Conservation (phyloP, 106 monocot species). For the Hemerocallis citrina region DNA sequence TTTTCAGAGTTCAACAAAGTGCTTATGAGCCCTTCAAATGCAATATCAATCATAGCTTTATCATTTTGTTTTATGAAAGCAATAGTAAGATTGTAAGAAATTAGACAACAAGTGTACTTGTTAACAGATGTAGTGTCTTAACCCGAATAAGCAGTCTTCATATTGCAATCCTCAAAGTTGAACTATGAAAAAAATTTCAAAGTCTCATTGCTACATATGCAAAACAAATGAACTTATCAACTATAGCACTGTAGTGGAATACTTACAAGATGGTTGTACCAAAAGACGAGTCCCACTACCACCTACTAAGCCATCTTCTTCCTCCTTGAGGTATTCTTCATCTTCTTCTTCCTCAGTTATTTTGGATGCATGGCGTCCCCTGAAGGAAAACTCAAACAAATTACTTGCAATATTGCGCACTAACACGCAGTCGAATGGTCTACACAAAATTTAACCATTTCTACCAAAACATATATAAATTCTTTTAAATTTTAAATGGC, state of each 20-base stretch:
- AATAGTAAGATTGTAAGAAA: too few relatives aligned
- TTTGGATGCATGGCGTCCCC: constrained; percentile 72
- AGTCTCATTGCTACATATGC: background rate
- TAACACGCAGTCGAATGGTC: background rate
- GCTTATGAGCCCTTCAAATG: too few relatives aligned
- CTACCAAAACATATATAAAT: background rate
- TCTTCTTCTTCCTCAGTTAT: constrained; percentile 77
- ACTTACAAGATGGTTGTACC: constrained; percentile 62
- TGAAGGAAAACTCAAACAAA: constrained; percentile 3
- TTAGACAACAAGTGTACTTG: too few relatives aligned
- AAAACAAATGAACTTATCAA: background rate
- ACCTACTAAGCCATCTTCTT: constrained; percentile 43
- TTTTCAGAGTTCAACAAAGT: too few relatives aligned
- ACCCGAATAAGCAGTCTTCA: background rate
- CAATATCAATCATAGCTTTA: too few relatives aligned
- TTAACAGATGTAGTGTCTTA: too few relatives aligned
- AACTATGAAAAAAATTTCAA: background rate
- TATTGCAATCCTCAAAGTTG: background rate
- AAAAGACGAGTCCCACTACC: constrained; percentile 56
- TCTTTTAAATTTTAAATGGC: too few relatives aligned
- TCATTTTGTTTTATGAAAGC: too few relatives aligned
- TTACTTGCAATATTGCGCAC: background rate
- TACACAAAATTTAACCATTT: background rate
- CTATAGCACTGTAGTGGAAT: background rate
- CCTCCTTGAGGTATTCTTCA: constrained; percentile 68